phyloP scores from a whole-genome alignment of 1,284 basidiomycete species.

The Golubevia sp. region DNA sequence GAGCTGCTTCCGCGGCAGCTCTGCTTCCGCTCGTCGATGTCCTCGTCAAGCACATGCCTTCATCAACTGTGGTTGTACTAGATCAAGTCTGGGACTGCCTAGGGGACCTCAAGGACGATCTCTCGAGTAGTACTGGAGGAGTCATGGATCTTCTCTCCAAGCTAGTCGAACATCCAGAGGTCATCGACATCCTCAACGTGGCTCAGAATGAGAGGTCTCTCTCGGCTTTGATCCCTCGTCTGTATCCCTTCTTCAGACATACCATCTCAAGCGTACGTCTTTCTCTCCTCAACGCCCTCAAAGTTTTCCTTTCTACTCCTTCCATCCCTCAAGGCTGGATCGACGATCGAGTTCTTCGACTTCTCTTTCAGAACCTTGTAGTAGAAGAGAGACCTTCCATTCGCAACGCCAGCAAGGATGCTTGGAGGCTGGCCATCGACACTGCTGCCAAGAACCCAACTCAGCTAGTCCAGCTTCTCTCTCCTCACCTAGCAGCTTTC shows the following conservation, averaged over 20 bases:
- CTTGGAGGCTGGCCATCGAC: slow-evolving; percentile 77
- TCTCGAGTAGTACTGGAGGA: slow-evolving; percentile 92
- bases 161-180: slow-evolving; percentile 78
- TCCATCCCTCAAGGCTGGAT: slow-evolving; percentile 84
- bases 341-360: slow-evolving; percentile 74
- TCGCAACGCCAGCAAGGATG: slow-evolving; percentile 75
- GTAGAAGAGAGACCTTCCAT: slow-evolving; percentile 89
- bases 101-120: slow-evolving; percentile 90
- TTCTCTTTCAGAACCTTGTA: slow-evolving; percentile 92
- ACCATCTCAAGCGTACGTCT: slow-evolving; percentile 92
- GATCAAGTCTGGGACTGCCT: slow-evolving; percentile 89
- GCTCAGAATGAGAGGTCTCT: slow-evolving; percentile 62
- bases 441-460: background rate
- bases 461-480: slow-evolving; percentile 12
- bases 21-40: slow-evolving; percentile 81
- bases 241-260: slow-evolving; percentile 97
- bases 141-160: slow-evolving; percentile 88
- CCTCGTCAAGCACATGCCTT: slow-evolving; percentile 76
- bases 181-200: slow-evolving; percentile 71
- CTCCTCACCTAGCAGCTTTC: slow-evolving; percentile 55
- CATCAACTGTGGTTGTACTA: slow-evolving; percentile 67
- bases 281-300: slow-evolving; percentile 86
- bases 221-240: slow-evolving; percentile 77
- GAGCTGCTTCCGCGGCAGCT: slow-evolving; percentile 90
- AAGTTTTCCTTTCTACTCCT: slow-evolving; percentile 80